Evolutionary conservation across 2,329 filamentous ascomycete species (phyloP), one percentile per base, ranked within the genome.

Genomic region (Fusarium decemcellulare): DNA sequence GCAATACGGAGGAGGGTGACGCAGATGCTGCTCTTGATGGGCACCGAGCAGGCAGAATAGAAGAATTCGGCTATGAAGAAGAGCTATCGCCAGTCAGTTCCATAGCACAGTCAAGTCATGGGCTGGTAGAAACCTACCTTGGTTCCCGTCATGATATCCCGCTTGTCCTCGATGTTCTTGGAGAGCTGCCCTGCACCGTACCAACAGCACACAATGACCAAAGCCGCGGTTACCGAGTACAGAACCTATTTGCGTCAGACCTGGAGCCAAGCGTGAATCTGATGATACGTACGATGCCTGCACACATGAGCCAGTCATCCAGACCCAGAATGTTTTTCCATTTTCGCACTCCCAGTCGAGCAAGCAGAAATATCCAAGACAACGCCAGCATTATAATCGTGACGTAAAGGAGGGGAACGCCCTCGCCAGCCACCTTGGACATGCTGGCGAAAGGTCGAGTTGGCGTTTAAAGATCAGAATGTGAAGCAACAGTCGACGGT

Each of bases 1-100:
- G 75, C 65, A 5, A 77, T 77, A 12, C 76, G 74, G 4, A 77
- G 65, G 43, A 77, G 72, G 0, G 73, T 75, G 2, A 75, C 67
- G 39, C 76, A 72, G 16, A 77, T 77, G 11, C 74, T 76, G 1
- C 59, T 5, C 30, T 77, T 77, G 56, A 77, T 74, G 9, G 72
- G 72, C 1, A 74, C 72, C 2, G 72, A 67, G 15, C 69, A 66
- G 4, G 63, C 29, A 4, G 56, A 43, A 46, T 74, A 74, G 59
- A 70, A 69, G 55, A 74, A 63, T 4, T 74, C 64, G 2, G 69
- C 66, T 4, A 73, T 53, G 16, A 74, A 74, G 34, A 71, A 74
- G 9, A 72, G 53, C 70, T 72, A 11, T 3, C 5, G 8, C 2
- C 7, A 5, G n/a, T 67, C 48, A 67, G 39, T 29, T 23, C 18